A percentile compares a stretch with the other conserved stretches of the same genome.
phyloP scores from a whole-genome alignment of 345 rosid species.

The Zanthoxylum bungeanum region DNA sequence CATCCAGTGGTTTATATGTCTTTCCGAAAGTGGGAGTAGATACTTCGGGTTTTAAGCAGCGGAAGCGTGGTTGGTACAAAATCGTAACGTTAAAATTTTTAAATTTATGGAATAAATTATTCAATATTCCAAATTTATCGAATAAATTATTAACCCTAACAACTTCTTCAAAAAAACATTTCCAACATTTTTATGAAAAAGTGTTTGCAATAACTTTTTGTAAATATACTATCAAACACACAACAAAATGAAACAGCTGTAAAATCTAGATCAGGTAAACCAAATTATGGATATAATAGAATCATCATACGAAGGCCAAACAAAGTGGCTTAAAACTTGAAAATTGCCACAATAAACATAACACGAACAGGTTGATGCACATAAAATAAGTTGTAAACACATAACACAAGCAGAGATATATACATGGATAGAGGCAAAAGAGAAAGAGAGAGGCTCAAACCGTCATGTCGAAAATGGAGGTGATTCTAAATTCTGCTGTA shows the following conservation, averaged over 20 bases:
- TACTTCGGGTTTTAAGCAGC: too few relatives aligned
- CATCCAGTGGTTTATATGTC: background rate
- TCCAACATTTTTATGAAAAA: too few relatives aligned
- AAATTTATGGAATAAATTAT: too few relatives aligned
- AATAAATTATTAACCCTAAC: too few relatives aligned
- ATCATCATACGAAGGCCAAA: too few relatives aligned
- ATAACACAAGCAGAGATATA: background rate
- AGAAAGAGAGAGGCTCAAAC: background rate
- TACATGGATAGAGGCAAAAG: background rate
- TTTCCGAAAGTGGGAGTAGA: background rate
- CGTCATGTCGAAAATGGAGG: slow-evolving; percentile 10
- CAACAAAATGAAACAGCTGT: background rate
- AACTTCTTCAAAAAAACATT: background rate
- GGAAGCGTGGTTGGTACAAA: too few relatives aligned
- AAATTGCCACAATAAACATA: background rate
- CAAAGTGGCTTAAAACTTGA: background rate
- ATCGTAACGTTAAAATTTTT: too few relatives aligned
- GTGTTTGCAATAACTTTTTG: too few relatives aligned
- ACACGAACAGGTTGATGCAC: background rate
- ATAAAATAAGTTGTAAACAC: background rate
- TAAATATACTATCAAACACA: background rate
- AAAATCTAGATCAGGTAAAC: too few relatives aligned
- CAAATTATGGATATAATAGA: too few relatives aligned
- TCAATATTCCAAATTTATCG: too few relatives aligned
- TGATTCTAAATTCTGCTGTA: background rate